Evolutionary conservation across 306 rosid genomes (phyloP).

Genomic region (Neltuma alba): DNA sequence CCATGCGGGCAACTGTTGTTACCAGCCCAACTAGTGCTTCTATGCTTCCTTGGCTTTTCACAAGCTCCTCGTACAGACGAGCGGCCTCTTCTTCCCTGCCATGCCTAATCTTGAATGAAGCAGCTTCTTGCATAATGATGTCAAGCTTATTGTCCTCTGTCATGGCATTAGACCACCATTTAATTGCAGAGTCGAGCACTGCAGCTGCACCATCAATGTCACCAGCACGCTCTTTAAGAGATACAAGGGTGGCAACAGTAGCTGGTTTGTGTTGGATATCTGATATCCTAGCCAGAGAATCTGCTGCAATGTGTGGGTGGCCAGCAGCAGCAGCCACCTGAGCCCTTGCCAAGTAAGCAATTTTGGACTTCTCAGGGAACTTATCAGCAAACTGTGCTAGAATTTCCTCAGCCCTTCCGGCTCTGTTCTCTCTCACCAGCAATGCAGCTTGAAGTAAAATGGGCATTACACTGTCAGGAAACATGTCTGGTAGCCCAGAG

Average conservation of each 20-base stretch:
- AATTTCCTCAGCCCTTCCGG: conserved; percentile 89
- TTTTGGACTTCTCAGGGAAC: conserved; percentile 78
- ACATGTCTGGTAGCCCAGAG: conserved; percentile 73
- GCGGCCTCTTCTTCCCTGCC: conserved; percentile 87
- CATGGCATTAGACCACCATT: conserved; percentile 97
- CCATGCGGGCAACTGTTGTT: conserved; percentile 78
- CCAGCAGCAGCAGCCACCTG: conserved; percentile 96
- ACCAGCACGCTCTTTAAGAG: conserved; percentile 87
- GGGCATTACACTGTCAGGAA: conserved; percentile 73
- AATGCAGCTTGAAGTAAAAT: conserved; percentile 84
- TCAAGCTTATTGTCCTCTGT: conserved; percentile 78
- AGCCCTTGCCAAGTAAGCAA: conserved; percentile 76
- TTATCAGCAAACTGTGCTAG: conserved; percentile 73
- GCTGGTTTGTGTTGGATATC: conserved; percentile 96
- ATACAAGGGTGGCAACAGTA: conserved; percentile 90
- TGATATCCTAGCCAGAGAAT: conserved; percentile 76
- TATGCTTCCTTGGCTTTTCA: conserved; percentile 78
- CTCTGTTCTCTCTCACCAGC: conserved; percentile 92
- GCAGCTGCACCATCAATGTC: conserved; percentile 89
- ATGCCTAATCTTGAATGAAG: conserved; percentile 86
- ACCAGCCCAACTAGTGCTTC: conserved; percentile 91
- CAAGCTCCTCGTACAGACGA: conserved; percentile 78
- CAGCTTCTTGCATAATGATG: conserved; percentile 86
- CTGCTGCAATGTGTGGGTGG: conserved; percentile 87
- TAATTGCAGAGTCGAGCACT: conserved; percentile 84